phyloP scores from a whole-genome alignment of 371 early-diverging fungal species.

The Cokeromyces recurvatus region DNA sequence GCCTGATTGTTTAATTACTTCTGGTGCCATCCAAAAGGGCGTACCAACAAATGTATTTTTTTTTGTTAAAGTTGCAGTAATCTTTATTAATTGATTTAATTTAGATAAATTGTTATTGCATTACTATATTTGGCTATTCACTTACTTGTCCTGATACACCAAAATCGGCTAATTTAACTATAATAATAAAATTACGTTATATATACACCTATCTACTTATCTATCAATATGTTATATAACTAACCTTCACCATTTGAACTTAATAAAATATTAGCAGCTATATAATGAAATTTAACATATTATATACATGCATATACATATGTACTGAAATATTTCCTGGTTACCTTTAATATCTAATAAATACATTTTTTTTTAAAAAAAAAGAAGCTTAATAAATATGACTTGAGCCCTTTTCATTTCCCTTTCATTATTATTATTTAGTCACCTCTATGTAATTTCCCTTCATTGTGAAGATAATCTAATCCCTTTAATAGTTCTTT shows the following conservation, averaged over 20 bases:
- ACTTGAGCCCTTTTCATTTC: too few relatives aligned
- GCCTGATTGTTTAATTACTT: conserved; percentile 94
- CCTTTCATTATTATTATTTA: too few relatives aligned
- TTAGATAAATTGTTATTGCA: conserved; percentile 15
- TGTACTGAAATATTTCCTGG: too few relatives aligned
- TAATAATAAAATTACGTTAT: neutral
- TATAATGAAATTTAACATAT: too few relatives aligned
- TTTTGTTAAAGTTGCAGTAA: conserved; percentile 90
- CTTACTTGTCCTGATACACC: conserved; percentile 92
- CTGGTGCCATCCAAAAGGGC: conserved; percentile 98
- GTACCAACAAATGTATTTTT: conserved; percentile 99
- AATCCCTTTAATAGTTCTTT: conserved; percentile 88
- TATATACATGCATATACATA: too few relatives aligned
- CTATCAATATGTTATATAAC: neutral
- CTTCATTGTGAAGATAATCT: conserved; percentile 91
- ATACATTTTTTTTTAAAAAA: neutral
- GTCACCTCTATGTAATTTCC: conserved; percentile 90
- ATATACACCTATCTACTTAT: neutral
- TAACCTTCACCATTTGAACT: conserved; percentile 68
- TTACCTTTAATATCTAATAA: conserved; percentile 74
- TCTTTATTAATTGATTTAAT: too few relatives aligned
- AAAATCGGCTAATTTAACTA: conserved; percentile 96
- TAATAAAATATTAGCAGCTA: conserved; percentile 84
- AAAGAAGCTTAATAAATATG: too few relatives aligned
- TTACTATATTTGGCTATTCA: conserved; percentile 14